Evolutionary conservation across 306 rosid species (phyloP).

Genomic region (Quercus glauca): DNA sequence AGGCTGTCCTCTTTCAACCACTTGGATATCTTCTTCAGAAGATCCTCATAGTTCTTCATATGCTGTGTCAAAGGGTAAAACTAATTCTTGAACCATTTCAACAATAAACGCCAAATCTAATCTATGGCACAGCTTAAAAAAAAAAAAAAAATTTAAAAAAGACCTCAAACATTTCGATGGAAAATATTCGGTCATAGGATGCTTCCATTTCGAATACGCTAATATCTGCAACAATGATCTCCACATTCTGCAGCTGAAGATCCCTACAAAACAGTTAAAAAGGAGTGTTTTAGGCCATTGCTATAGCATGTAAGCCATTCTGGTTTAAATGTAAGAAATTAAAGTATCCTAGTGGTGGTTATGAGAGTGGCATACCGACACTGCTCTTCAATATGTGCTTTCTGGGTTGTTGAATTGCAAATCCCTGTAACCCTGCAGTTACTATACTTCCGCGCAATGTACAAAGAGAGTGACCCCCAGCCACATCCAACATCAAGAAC

Average conservation of each 20-base stretch:
- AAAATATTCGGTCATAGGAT: constrained; percentile 74
- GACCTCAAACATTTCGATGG: constrained; percentile 96
- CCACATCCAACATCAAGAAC: constrained; percentile 93
- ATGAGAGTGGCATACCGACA: constrained; percentile 38
- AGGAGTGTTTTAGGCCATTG: constrained; percentile 14
- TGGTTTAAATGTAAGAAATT: not conserved
- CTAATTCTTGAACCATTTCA: not conserved
- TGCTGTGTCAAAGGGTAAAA: constrained; percentile 48
- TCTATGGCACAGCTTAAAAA: not conserved
- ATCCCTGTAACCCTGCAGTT: constrained; percentile 80
- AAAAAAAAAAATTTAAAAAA: not conserved
- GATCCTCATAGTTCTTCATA: constrained; percentile 91
- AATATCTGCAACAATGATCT: constrained; percentile 76
- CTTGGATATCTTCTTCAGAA: constrained; percentile 79
- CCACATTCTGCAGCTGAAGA: constrained; percentile 59
- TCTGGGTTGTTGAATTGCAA: constrained; percentile 83
- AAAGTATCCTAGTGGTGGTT: not conserved
- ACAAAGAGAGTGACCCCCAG: constrained; percentile 82
- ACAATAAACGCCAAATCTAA: not conserved
- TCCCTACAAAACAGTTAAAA: constrained; percentile 41
- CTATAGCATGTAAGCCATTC: not conserved
- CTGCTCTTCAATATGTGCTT: constrained; percentile 60
- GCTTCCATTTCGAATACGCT: constrained; percentile 75
- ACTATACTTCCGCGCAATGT: constrained; percentile 67
- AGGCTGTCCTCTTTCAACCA: constrained; percentile 85